Base-by-base conservation (phyloP, 768 basidiomycete genomes). In the Russula lepida region DNA sequence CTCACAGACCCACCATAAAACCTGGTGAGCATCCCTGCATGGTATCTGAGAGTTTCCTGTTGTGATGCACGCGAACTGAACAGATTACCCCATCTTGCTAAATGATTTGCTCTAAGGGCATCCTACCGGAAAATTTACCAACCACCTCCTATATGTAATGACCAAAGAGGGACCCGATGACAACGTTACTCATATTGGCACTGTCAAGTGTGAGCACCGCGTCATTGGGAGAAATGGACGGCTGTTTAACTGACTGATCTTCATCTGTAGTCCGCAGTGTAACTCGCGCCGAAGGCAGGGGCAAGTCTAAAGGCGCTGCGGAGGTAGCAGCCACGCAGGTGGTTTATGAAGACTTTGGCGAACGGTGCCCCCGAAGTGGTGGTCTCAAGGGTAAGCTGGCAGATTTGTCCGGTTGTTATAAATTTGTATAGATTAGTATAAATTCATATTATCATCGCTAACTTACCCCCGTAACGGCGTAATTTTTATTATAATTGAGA, bases 81-180 rank as follows among this genome's bases (percentile, higher is more conserved):
- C 41, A 56, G 61, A 58, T 39, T 23, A 23, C 23, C 17, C 15
- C 51, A 17, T 25, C 4, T 28, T 6, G 2, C 46, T 62, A 17
- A 62, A 62, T 12, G 58, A 62, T 15, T 32, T 32, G 2, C 33
- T 62, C 17, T 50, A 58, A 27, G 5, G 21, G 2, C 55, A 51
- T 32, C 11, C 11, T 2, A 7, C 5, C 9, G 61, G 61, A 43
- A 58, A 58, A 15, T 11, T 57, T 2, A 4, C 50, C 2, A 0
- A 0, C 1, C 7, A 25, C 7, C 23, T 62, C 13, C 1, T 0
- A 1, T 62, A 52, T 30, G 5, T 0, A 0, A 32, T 48, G 44
- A 6, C 13, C 1, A 11, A n/a, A 6, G 51, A 58, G 0, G 61
- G 61, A 1, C 27, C 9, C 0, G 19, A 48, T 3, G 7, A 58